phyloP scores from a whole-genome alignment of 257 asterid species.

The Osmanthus fragrans region DNA sequence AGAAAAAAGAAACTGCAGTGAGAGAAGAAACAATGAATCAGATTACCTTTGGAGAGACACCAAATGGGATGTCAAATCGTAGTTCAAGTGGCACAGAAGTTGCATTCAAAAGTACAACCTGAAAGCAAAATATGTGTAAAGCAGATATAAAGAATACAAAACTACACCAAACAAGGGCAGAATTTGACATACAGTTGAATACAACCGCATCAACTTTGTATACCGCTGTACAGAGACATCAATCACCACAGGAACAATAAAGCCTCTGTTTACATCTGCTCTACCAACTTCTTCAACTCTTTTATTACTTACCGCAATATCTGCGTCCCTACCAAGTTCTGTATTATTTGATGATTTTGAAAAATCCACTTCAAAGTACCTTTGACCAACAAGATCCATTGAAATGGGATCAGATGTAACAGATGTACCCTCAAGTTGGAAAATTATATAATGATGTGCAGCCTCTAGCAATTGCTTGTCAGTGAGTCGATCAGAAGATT shows the following conservation, averaged over 20 bases:
- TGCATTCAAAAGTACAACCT: constrained; percentile 85
- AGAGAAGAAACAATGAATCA: constrained; percentile 19
- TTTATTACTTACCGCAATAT: constrained; percentile 39
- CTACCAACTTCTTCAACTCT: constrained; percentile 45
- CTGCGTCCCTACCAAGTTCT: constrained; percentile 40
- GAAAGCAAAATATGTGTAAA: constrained; percentile 36
- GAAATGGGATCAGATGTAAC: constrained; percentile 80
- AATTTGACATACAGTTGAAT: constrained; percentile 74
- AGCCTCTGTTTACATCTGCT: constrained; percentile 51
- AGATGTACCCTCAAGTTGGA: constrained; percentile 89
- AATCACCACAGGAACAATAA: constrained; percentile 83
- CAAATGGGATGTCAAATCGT: constrained; percentile 94
- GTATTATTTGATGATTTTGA: constrained; percentile 61
- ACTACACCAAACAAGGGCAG: constrained; percentile 6
- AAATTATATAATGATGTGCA: constrained; percentile 68
- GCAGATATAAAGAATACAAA: constrained; percentile 28
- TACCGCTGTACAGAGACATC: constrained; percentile 87
- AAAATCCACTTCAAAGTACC: constrained; percentile 88
- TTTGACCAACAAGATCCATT: constrained; percentile 94
- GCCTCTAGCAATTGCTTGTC: constrained; percentile 67
- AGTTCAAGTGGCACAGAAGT: constrained; percentile 82
- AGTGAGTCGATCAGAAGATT: constrained; percentile 62
- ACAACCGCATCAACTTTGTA: constrained; percentile 78
- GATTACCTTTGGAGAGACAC: constrained; percentile 89
- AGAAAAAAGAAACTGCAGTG: constrained; percentile 16